Percentiles rank a stretch among this genome's conserved stretches.
phyloP scores from a whole-genome alignment of 148 eudicot species.

The Vaccinium corymbosum region DNA sequence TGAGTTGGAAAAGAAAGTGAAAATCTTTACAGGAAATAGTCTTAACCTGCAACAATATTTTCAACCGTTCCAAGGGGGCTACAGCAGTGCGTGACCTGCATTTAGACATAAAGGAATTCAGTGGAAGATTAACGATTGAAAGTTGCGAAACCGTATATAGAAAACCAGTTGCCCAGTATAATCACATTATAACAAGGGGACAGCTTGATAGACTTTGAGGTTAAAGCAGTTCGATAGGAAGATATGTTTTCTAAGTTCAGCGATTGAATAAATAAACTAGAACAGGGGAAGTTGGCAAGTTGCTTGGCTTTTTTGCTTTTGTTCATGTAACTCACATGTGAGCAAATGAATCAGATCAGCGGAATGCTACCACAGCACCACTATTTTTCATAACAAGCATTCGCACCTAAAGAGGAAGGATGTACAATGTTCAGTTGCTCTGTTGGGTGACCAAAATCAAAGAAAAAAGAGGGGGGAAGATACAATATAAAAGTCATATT shows the following conservation, averaged over 20 bases:
- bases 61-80: constrained; percentile 70
- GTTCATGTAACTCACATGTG: not conserved
- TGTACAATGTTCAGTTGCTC: too few species aligned
- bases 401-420: not conserved
- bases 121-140: not conserved
- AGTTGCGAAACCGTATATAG: not conserved
- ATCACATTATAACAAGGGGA: not conserved
- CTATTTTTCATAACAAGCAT: not conserved
- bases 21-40: not conserved
- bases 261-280: not conserved
- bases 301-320: not conserved
- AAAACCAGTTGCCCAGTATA: not conserved
- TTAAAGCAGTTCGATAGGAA: not conserved
- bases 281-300: not conserved
- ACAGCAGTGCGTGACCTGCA: constrained; percentile 81
- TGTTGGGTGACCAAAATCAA: too few species aligned
- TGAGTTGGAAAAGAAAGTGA: not conserved
- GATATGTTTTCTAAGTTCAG: not conserved
- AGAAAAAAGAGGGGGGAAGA: too few species aligned
- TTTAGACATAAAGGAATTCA: constrained; percentile 11
- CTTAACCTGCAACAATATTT: constrained; percentile 70
- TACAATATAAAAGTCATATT: not conserved
- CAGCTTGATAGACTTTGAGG: not conserved
- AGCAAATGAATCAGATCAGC: not conserved
- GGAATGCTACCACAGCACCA: not conserved